These are phyloP conservation scores for Dictyostelium citrinum DNA, from an alignment of 78 protist genomes.

Conservation along the genomic window DNA sequence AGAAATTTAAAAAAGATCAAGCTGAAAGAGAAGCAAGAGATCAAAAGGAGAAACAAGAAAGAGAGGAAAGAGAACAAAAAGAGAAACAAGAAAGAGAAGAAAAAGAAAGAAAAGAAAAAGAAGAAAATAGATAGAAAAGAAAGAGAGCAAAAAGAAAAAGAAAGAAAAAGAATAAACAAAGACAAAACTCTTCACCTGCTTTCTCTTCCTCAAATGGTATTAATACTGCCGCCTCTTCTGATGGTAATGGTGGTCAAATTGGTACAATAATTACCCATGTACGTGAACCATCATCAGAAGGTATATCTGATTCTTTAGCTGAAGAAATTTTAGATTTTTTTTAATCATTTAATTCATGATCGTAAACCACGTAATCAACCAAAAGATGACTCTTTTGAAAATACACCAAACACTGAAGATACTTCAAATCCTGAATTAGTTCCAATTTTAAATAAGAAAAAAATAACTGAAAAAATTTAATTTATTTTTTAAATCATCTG, in stretches of 20 bases:
- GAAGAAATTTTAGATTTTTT: background rate
- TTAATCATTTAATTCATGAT: background rate
- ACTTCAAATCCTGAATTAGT: background rate
- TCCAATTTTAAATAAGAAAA: background rate
- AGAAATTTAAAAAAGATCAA: background rate
- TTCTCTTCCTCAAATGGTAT: background rate
- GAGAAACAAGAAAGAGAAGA: background rate
- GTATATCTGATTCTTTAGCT: background rate
- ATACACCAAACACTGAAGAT: background rate
- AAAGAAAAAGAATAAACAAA: background rate
- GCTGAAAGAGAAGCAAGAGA: background rate
- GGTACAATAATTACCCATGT: background rate
- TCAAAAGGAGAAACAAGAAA: background rate
- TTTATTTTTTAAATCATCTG: no score
- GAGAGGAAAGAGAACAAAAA: background rate
- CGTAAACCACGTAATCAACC: background rate
- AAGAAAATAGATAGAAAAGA: background rate
- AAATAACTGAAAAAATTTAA: background rate
- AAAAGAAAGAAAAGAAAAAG: background rate
- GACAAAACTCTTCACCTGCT: background rate
- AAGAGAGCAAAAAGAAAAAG: background rate
- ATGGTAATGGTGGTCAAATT: background rate
- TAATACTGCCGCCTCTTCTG: background rate
- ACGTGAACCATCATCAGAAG: background rate
- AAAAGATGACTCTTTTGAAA: background rate